Percentiles rank a stretch among this genome's conserved stretches.
These are phyloP conservation scores for Potentilla sterilis DNA, from an alignment of 306 rosid species.

Conservation along the genomic window DNA sequence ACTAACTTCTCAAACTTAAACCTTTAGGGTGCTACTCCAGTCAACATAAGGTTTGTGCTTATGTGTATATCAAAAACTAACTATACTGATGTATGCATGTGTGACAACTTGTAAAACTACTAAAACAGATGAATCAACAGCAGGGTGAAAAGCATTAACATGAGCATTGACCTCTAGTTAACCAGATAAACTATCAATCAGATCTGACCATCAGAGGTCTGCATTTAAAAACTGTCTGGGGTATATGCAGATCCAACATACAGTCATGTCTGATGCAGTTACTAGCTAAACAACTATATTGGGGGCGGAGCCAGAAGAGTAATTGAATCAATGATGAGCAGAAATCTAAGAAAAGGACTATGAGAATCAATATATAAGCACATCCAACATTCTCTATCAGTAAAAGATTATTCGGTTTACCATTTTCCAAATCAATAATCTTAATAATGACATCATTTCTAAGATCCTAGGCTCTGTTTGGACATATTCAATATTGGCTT, in stretches of 20 bases:
- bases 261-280: not conserved
- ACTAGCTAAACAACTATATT: not conserved
- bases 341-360: not conserved
- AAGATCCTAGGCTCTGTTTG: not conserved
- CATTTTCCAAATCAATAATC: not conserved
- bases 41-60: too few species aligned
- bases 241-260: not conserved
- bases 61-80: too few species aligned
- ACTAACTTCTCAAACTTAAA: too few species aligned
- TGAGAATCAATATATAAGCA: too few species aligned
- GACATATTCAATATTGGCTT: not conserved
- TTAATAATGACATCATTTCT: not conserved
- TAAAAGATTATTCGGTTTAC: not conserved
- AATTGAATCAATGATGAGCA: constrained; percentile 34
- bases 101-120: too few species aligned
- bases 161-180: not conserved
- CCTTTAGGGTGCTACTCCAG: too few species aligned
- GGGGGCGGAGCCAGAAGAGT: not conserved
- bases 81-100: too few species aligned
- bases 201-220: not conserved
- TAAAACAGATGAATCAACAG: too few species aligned
- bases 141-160: too few species aligned
- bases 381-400: not conserved
- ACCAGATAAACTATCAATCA: not conserved
- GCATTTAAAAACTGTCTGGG: not conserved